phyloP scores from a whole-genome alignment of 2,329 filamentous ascomycete genomes.

The Clonostachys solani region DNA sequence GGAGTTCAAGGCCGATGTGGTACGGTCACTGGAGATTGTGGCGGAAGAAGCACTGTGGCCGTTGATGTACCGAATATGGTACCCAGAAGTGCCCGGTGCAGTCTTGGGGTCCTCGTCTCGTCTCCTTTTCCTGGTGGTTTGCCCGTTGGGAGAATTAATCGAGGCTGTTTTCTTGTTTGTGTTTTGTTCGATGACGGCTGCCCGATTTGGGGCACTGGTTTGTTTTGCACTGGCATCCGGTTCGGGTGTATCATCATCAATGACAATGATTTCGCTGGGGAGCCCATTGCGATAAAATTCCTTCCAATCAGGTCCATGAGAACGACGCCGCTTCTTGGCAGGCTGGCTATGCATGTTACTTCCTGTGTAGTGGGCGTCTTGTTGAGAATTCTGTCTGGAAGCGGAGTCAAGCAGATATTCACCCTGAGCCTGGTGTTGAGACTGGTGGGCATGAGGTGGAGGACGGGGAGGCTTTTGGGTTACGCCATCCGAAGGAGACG shows the following conservation, averaged over 20 bases:
- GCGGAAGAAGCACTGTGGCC: conserved; percentile 72
- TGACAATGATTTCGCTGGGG: conserved; percentile 82
- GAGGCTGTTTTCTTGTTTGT: conserved; percentile 14
- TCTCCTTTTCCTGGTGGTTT: conserved; percentile 71
- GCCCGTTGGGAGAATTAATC: conserved; percentile 44
- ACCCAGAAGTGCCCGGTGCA: conserved; percentile 57
- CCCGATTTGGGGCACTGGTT: conserved; percentile 11
- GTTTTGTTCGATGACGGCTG: conserved; percentile 6
- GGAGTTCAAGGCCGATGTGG: conserved; percentile 74
- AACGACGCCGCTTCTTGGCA: conserved; percentile 49
- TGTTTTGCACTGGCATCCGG: conserved; percentile 39
- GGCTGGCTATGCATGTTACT: conserved; percentile 10
- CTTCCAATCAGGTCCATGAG: conserved; percentile 69
- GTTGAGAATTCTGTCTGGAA: background rate
- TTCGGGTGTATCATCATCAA: conserved; percentile 69
- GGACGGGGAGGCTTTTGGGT: conserved; percentile 20
- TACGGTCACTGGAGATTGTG: conserved; percentile 78
- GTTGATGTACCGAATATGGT: conserved; percentile 66
- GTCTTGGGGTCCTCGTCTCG: conserved; percentile 42
- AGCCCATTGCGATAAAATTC: conserved; percentile 80
- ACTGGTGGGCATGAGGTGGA: conserved; percentile 17
- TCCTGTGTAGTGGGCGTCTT: conserved; percentile 1
- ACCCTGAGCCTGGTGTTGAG: background rate
- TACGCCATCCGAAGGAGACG: conserved; percentile 24
- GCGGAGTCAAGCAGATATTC: background rate